Evolutionary conservation across 164 flowering plant species (phyloP), one percentile per base, ranked within the genome.

Genomic region (Kingdonia uniflora): DNA sequence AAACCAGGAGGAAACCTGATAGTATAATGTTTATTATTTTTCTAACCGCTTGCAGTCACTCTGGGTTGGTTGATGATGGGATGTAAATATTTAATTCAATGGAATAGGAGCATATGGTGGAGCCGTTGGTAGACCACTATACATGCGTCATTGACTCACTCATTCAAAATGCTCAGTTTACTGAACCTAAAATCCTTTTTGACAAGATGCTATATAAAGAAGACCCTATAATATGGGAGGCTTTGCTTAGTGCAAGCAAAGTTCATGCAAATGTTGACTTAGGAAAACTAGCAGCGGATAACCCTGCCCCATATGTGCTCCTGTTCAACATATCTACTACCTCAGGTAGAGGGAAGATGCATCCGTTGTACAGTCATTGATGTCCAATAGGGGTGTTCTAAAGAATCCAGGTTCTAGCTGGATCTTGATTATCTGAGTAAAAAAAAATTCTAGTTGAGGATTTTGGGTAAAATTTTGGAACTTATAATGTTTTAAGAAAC

Each of bases 1-100:
- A 22, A 11, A 48, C 71, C 69, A 8, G 77, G 77, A 35, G 72
- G 29, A 74, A 76, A 56, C 94, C 86, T 1, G 94, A 87, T 68
- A 56, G 13, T 14, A 70, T 84, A 56, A 86, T 95, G 10, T 82
- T 84, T 58, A 62, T 81, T 37, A 70, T 84, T 49, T 81, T 81
- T 61, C 68, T 84, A 29, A 78, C 91, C 29, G 95, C 86, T 25
- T 86, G 97, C 60, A 90, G 88, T 67, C 97, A 82, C 68, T 69
- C 85, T 13, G 97, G 86, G 53, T 59, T 84, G 71, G 82, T 76
- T 41, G 91, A 84, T 65, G 56, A 12, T 42, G 94, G 80, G 15
- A 46, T 86, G 39, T 65, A 62, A 37, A 74, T 84, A 59, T 76
- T 89, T 56, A 66, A 81, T 40, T 74, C 86, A 24, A 85, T 89